A percentile compares a stretch with the other conserved stretches of the same genome.
Conservation (phyloP, 495 filamentous ascomycete genomes). For the Neurospora sp. region DNA sequence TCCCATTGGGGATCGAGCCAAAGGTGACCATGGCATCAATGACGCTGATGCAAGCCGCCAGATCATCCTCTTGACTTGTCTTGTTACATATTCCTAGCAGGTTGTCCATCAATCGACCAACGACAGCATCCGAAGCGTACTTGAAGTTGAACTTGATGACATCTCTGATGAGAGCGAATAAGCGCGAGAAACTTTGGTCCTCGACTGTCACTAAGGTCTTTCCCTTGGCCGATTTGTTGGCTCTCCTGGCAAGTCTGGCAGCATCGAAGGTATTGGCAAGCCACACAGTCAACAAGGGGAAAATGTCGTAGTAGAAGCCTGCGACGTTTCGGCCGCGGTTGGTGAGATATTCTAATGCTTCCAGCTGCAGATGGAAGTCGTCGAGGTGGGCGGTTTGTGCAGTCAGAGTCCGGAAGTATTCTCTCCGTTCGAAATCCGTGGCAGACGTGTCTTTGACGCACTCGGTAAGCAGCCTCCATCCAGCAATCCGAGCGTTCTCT, state of each 20-base stretch:
- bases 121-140: constrained; percentile 56
- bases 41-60: constrained; percentile 63
- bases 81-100: constrained; percentile 64
- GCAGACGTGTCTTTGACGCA: constrained; percentile 51
- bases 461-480: constrained; percentile 53
- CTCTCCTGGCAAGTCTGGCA: constrained; percentile 38
- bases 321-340: constrained; percentile 52
- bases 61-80: constrained; percentile 62
- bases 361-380: constrained; percentile 55
- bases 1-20: constrained; percentile 58
- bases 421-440: constrained; percentile 52
- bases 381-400: constrained; percentile 35
- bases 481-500: constrained; percentile 41
- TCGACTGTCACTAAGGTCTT: constrained; percentile 47
- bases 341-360: constrained; percentile 51
- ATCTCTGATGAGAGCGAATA: constrained; percentile 68
- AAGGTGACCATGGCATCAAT: constrained; percentile 76
- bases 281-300: constrained; percentile 49
- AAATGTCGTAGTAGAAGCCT: constrained; percentile 54
- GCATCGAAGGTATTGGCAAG: constrained; percentile 46
- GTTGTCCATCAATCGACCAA: constrained; percentile 54
- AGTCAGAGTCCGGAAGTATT: constrained; percentile 53
- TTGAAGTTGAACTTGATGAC: constrained; percentile 79
- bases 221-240: constrained; percentile 27
- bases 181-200: constrained; percentile 54